phyloP scores from a whole-genome alignment of 2,329 filamentous ascomycete genomes.

The Fusarium graminum region DNA sequence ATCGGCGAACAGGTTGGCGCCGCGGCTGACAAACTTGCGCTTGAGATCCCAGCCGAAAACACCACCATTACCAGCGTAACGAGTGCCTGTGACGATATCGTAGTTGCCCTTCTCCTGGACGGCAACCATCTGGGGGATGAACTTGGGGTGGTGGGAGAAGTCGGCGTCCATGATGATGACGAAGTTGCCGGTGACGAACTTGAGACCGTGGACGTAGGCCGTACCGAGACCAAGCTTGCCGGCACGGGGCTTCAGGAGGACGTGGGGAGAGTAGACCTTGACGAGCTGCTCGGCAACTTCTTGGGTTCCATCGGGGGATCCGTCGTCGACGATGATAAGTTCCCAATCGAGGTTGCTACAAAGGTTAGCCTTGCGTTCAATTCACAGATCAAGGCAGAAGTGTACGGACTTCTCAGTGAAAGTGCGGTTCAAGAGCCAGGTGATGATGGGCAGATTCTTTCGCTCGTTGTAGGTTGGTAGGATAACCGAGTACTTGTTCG shows the following conservation, averaged over 20 bases:
- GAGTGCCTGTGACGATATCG: constrained; percentile 96
- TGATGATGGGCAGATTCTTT: constrained; percentile 94
- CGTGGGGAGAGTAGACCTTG: constrained; percentile 82
- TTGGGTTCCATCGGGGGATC: constrained; percentile 95
- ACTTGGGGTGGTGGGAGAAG: constrained; percentile 99
- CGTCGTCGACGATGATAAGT: constrained; percentile 97
- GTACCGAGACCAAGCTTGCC: constrained; percentile 98
- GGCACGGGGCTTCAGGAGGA: constrained; percentile 86
- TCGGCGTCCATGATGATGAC: constrained; percentile 99
- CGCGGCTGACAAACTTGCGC: constrained; percentile 84
- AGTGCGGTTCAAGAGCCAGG: constrained; percentile 91
- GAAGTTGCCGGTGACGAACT: constrained; percentile 91
- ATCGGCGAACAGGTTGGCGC: constrained; percentile 95
- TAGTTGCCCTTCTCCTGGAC: constrained; percentile 82
- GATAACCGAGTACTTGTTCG: constrained; percentile 94
- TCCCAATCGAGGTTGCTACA: constrained; percentile 93
- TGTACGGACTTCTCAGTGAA: constrained; percentile 84
- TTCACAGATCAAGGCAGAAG: fast-evolving
- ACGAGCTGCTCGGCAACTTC: constrained; percentile 91
- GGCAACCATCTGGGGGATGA: constrained; percentile 93
- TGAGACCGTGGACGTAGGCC: constrained; percentile 93
- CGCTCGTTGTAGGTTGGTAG: constrained; percentile 99
- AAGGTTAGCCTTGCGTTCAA: constrained; percentile 1
- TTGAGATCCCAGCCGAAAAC: constrained; percentile 98
- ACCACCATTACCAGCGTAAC: constrained; percentile 89